Evolutionary conservation across 257 asterid species (phyloP).

Genomic region (Solanum okadae): DNA sequence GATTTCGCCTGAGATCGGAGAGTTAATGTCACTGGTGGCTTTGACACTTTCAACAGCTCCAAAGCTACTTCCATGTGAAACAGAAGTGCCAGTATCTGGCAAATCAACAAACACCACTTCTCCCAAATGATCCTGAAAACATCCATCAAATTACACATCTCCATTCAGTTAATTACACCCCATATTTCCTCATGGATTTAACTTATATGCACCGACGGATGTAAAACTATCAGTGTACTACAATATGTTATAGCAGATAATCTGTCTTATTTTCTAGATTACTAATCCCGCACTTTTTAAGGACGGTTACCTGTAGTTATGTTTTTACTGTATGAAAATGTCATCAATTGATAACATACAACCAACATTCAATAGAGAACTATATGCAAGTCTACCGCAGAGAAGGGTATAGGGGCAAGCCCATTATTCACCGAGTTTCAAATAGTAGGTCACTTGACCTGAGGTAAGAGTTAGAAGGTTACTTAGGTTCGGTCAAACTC

Average conservation of each 20-base stretch:
- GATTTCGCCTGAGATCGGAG: conserved; percentile 86
- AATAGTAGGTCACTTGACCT: neutral
- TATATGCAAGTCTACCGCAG: neutral
- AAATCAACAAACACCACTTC: conserved; percentile 88
- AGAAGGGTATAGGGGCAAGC: neutral
- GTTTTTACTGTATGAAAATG: neutral
- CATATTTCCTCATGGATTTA: too few species aligned
- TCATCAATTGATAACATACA: neutral
- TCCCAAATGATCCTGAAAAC: conserved; percentile 68
- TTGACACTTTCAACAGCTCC: conserved; percentile 92
- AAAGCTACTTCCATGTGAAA: conserved; percentile 34
- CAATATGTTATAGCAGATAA: neutral
- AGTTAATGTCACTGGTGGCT: conserved; percentile 78
- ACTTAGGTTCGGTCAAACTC: neutral
- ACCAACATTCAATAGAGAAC: neutral
- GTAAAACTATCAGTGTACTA: neutral
- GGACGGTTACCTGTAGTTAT: neutral
- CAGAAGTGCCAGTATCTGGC: conserved; percentile 56
- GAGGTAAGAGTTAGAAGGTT: neutral
- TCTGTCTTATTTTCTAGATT: neutral
- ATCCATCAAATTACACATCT: too few species aligned
- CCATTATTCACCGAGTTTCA: neutral
- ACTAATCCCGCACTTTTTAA: neutral
- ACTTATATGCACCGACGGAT: too few species aligned
- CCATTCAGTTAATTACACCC: too few species aligned